Conservation (phyloP, 1,139 yeast genomes). For the Geotrichum siamense region DNA sequence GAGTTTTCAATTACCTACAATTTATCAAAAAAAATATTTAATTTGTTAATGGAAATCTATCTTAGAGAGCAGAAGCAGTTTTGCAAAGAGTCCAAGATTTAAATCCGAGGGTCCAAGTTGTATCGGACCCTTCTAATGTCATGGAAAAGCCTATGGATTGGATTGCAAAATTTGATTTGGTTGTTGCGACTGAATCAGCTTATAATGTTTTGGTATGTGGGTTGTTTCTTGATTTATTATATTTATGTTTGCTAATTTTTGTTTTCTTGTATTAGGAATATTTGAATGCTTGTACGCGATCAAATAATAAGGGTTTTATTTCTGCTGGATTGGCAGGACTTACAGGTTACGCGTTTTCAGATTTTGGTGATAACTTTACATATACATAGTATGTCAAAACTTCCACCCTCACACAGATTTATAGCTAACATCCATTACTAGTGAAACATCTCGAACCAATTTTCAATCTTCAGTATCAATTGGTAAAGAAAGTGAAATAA, state of each 20-base stretch:
- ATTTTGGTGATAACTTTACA: slow-evolving; percentile 52
- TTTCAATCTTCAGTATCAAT: slow-evolving; percentile 37
- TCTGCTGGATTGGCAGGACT: slow-evolving; percentile 68
- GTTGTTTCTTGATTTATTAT: neutral
- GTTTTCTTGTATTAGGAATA: slow-evolving; percentile 10
- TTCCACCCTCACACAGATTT: too few relatives aligned
- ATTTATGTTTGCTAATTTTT: neutral
- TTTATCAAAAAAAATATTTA: too few relatives aligned
- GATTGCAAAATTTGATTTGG: slow-evolving; percentile 56
- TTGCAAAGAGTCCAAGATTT: slow-evolving; percentile 54
- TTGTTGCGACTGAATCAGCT: slow-evolving; percentile 65
- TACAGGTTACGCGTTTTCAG: slow-evolving; percentile 76
- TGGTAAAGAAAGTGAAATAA: slow-evolving; percentile 46
- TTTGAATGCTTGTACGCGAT: slow-evolving; percentile 49
- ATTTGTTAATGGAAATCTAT: neutral
- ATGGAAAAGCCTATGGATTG: slow-evolving; percentile 36
- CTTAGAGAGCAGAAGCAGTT: slow-evolving; percentile 48
- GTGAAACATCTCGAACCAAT: slow-evolving; percentile 47
- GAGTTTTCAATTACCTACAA: too few relatives aligned
- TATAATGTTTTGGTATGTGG: slow-evolving; percentile 33
- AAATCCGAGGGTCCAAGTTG: slow-evolving; percentile 63
- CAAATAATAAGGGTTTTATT: slow-evolving; percentile 56
- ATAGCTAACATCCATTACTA: too few relatives aligned
- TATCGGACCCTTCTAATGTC: slow-evolving; percentile 37
- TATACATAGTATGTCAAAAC: slow-evolving; percentile 20